Percentiles rank a stretch among this genome's conserved stretches.
Evolutionary conservation across 192 early-diverging fungal species (phyloP).

Genomic region (Backusella mclennaniae): DNA sequence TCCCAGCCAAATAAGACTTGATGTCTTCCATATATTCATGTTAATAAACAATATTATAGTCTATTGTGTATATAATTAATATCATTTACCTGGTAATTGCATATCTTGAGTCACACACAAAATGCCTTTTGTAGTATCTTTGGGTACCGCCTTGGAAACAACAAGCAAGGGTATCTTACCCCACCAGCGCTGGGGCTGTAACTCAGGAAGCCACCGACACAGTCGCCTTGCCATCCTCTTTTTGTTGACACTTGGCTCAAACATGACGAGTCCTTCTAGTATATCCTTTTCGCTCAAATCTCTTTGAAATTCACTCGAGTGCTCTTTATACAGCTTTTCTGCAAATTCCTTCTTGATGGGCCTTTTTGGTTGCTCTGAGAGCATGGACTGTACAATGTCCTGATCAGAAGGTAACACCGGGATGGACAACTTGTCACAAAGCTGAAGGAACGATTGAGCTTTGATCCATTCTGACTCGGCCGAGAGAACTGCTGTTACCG

Average conservation of each 20-base stretch:
- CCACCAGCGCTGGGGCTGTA: constrained; percentile 26
- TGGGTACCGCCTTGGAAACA: background rate
- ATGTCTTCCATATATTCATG: background rate
- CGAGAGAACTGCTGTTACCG: background rate
- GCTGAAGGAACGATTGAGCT: constrained; percentile 14
- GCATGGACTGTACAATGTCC: constrained; percentile 5
- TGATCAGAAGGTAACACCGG: constrained; percentile 2
- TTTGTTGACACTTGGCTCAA: constrained; percentile 16
- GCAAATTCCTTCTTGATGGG: constrained; percentile 25
- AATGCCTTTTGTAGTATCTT: background rate
- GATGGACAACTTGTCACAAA: constrained; percentile 23
- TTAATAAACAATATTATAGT: background rate
- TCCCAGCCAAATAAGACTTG: background rate
- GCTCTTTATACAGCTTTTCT: constrained; percentile 11
- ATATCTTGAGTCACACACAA: background rate
- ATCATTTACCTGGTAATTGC: background rate
- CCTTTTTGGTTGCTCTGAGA: background rate
- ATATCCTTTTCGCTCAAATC: constrained; percentile 9
- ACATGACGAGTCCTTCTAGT: constrained; percentile 14
- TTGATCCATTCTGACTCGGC: constrained; percentile 16
- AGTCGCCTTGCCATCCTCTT: constrained; percentile 2
- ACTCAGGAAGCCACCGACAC: constrained; percentile 10
- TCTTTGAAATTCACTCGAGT: background rate
- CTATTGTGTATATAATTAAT: background rate
- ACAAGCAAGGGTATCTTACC: constrained; percentile 23